Percentiles rank a stretch among this genome's conserved stretches.
Conservation (phyloP, 495 filamentous ascomycete genomes). For the Lophiostoma macrostomum region DNA sequence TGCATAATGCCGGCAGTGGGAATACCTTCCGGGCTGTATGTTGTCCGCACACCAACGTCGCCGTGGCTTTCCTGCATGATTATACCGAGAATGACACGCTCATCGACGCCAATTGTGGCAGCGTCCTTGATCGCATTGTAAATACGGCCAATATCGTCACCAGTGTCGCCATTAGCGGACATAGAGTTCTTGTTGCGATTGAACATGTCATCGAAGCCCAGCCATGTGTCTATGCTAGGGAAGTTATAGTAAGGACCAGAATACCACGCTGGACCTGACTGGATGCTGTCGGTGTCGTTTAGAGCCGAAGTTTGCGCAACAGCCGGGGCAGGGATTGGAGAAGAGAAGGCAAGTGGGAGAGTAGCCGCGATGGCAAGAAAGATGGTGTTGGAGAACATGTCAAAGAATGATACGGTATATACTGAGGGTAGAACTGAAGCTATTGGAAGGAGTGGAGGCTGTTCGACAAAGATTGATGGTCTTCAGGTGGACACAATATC, state of each 20-base stretch:
- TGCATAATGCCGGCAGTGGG: slow-evolving; percentile 43
- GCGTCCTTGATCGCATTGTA: slow-evolving; percentile 36
- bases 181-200: slow-evolving; percentile 41
- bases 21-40: slow-evolving; percentile 38
- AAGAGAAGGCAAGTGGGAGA: background rate
- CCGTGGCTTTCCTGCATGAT: slow-evolving; percentile 49
- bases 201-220: slow-evolving; percentile 43
- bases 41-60: slow-evolving; percentile 42
- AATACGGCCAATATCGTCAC: slow-evolving; percentile 42
- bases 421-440: no score
- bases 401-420: no score
- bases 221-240: slow-evolving; percentile 40
- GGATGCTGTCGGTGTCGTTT: background rate
- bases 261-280: slow-evolving; percentile 21
- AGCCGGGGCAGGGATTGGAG: background rate
- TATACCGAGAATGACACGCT: slow-evolving; percentile 45
- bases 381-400: background rate
- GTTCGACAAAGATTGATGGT: no score
- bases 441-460: no score
- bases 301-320: background rate
- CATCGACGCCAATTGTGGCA: slow-evolving; percentile 43
- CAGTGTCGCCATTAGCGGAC: slow-evolving; percentile 37
- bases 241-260: slow-evolving; percentile 40
- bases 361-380: background rate
- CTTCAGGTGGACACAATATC: no score